These are phyloP conservation scores for Noccaea bulbosa DNA, from an alignment of 345 rosid species.

Conservation along the genomic window DNA sequence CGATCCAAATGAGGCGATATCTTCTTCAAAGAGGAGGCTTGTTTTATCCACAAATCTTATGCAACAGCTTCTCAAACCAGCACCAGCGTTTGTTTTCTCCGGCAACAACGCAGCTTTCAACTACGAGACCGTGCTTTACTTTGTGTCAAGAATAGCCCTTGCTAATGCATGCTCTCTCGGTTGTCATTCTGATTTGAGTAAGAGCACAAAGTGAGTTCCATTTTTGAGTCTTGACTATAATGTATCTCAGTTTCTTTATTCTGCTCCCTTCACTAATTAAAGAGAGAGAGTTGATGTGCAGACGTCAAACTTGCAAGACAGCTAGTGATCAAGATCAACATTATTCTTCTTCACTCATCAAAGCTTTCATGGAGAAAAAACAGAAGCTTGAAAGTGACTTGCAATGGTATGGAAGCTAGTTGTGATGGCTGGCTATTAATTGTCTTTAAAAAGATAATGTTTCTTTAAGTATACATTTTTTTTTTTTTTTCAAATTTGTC, in stretches of 20 bases:
- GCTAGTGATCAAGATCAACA: constrained; percentile 23
- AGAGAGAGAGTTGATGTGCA: background rate
- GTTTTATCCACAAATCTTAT: constrained; percentile 69
- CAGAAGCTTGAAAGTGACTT: constrained; percentile 60
- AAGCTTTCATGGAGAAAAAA: constrained; percentile 52
- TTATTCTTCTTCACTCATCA: constrained; percentile 45
- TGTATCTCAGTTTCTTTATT: background rate
- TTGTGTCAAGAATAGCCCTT: constrained; percentile 54
- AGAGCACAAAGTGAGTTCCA: constrained; percentile 45
- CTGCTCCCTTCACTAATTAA: background rate
- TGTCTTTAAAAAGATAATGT: background rate
- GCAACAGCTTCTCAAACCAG: constrained; percentile 68
- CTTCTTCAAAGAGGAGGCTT: constrained; percentile 68
- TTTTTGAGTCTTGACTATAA: background rate
- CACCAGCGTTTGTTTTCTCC: constrained; percentile 50
- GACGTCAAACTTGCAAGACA: constrained; percentile 2
- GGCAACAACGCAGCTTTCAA: constrained; percentile 47
- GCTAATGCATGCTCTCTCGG: constrained; percentile 60
- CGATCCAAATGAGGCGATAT: constrained; percentile 47
- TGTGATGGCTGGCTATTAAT: background rate
- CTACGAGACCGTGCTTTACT: constrained; percentile 55
- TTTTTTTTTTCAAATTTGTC: background rate
- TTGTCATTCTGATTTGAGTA: constrained; percentile 11
- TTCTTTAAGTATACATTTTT: background rate
- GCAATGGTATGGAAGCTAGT: constrained; percentile 50